These are phyloP conservation scores for Litchi chinensis DNA, from an alignment of 345 rosid species.

Conservation along the genomic window DNA sequence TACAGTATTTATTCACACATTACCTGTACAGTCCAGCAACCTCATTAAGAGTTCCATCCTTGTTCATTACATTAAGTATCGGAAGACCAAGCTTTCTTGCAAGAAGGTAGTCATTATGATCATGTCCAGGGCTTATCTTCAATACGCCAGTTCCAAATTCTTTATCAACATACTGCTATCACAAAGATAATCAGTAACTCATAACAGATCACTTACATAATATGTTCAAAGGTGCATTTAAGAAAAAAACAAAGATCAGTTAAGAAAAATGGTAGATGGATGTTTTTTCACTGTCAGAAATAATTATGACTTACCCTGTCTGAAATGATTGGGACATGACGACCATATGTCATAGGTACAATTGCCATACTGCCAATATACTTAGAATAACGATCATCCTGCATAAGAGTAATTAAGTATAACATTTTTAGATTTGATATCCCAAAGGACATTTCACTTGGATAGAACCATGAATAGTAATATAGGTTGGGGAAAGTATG, in stretches of 20 bases:
- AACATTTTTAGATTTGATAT: slow-evolving; percentile 5
- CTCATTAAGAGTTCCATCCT: slow-evolving; percentile 91
- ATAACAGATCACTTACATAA: slow-evolving; percentile 8
- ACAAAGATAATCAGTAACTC: slow-evolving; percentile 26
- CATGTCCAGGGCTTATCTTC: slow-evolving; percentile 99
- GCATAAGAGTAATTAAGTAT: slow-evolving; percentile 26
- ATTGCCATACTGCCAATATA: slow-evolving; percentile 87
- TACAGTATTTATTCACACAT: too few relatives aligned
- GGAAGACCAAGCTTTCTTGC: slow-evolving; percentile 98
- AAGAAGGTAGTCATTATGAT: slow-evolving; percentile 94
- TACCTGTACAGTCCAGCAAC: slow-evolving; percentile 95
- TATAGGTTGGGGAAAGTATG: not conserved
- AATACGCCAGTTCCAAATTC: slow-evolving; percentile 98
- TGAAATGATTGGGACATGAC: slow-evolving; percentile 86
- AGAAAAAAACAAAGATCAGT: not conserved
- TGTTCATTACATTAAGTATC: slow-evolving; percentile 94
- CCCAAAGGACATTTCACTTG: not conserved
- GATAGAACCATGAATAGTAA: not conserved
- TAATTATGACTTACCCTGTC: slow-evolving; percentile 63
- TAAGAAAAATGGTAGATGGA: slow-evolving; percentile 1
- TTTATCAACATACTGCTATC: slow-evolving; percentile 86
- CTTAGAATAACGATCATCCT: slow-evolving; percentile 90
- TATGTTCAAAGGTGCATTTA: not conserved
- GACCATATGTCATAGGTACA: slow-evolving; percentile 99
- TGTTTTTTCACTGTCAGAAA: not conserved